These are phyloP conservation scores for Arabidopsis suecica DNA, from an alignment of 345 rosid genomes.

Conservation along the genomic window DNA sequence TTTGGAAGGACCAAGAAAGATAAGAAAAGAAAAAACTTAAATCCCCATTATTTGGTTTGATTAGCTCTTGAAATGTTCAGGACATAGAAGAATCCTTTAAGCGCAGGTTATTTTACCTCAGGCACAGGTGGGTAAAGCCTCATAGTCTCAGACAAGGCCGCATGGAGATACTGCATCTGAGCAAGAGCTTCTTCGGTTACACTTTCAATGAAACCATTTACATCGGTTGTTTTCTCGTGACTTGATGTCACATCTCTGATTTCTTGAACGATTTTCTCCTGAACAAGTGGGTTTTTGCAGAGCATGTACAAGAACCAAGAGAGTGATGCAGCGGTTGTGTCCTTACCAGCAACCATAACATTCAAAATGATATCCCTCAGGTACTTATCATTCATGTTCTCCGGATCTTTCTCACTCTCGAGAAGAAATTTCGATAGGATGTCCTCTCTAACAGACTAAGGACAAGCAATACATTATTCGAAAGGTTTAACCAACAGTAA, in stretches of 20 bases:
- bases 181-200: constrained; percentile 54
- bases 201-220: constrained; percentile 50
- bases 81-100: neutral
- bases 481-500: neutral
- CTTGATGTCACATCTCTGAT: constrained; percentile 48
- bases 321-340: constrained; percentile 58
- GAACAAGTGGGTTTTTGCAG: constrained; percentile 67
- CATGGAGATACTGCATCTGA: constrained; percentile 76
- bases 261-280: constrained; percentile 64
- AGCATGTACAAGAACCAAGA: constrained; percentile 79
- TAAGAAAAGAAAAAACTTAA: constrained; percentile 45
- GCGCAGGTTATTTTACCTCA: constrained; percentile 45
- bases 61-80: neutral
- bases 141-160: constrained; percentile 66
- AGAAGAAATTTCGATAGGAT: constrained; percentile 62
- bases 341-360: constrained; percentile 76
- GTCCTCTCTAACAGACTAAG: constrained; percentile 61
- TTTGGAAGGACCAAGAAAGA: constrained; percentile 26
- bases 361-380: constrained; percentile 68
- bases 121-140: constrained; percentile 77
- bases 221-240: constrained; percentile 28
- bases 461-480: neutral
- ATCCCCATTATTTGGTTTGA: constrained; percentile 34
- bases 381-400: constrained; percentile 59
- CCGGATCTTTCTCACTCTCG: constrained; percentile 61